A percentile compares a stretch with the other conserved stretches of the same genome.
phyloP scores from a whole-genome alignment of 441 rosid species.

The Aleurites moluccanus region DNA sequence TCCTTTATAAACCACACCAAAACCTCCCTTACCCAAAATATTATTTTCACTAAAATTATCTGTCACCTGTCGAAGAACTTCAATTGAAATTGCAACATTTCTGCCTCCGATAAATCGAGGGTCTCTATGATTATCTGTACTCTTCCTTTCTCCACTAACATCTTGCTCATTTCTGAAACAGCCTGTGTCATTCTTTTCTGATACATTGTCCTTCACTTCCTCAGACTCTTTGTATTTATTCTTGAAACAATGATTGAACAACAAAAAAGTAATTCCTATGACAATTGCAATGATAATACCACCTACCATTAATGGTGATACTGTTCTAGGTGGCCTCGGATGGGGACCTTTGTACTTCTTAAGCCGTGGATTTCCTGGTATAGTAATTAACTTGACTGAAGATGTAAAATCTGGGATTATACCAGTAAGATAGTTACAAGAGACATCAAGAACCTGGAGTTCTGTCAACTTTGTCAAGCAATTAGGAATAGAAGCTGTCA shows the following conservation, averaged over 20 bases:
- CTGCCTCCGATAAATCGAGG: conserved; percentile 35
- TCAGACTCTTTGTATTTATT: not conserved
- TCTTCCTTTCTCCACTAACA: not conserved
- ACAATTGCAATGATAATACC: conserved; percentile 17
- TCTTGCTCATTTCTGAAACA: conserved; percentile 4
- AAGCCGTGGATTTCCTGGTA: not conserved
- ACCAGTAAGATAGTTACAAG: conserved; percentile 51
- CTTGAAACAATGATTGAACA: conserved; percentile 10
- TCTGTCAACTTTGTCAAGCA: conserved; percentile 46
- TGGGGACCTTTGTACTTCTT: not conserved
- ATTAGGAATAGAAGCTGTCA: conserved; percentile 33
- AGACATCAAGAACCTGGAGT: conserved; percentile 51
- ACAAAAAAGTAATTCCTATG: conserved; percentile 23
- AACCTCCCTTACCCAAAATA: too few species aligned
- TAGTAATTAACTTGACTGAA: not conserved
- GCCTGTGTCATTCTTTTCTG: not conserved
- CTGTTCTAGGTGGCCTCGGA: not conserved
- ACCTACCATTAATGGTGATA: not conserved
- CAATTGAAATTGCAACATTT: conserved; percentile 52
- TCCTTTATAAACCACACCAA: too few species aligned
- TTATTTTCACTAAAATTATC: too few species aligned
- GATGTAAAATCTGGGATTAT: not conserved
- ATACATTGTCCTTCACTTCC: not conserved
- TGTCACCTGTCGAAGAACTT: conserved; percentile 55
- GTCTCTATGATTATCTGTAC: not conserved